phyloP scores from a whole-genome alignment of 352 stramenopile species.

The Pythium volutum region DNA sequence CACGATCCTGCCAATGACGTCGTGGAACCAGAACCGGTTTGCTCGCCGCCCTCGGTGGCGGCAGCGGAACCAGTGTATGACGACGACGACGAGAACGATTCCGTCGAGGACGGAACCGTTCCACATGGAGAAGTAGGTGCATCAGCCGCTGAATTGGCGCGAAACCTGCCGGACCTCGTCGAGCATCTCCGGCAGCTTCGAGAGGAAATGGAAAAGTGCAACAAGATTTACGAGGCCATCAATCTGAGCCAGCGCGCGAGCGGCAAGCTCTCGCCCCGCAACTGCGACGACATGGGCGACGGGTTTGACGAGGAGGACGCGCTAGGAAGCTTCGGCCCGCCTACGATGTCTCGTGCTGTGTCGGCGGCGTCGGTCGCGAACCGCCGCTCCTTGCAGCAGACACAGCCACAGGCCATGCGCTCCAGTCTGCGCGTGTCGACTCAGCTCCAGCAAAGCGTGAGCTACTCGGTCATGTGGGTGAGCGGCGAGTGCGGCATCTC shows the following conservation, averaged over 20 bases:
- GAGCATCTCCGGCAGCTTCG: slow-evolving; percentile 57
- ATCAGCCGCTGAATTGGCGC: slow-evolving; percentile 45
- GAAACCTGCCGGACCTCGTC: slow-evolving; percentile 62
- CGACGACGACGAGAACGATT: slow-evolving; percentile 3
- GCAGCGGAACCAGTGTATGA: slow-evolving; percentile 12
- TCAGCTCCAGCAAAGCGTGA: slow-evolving; percentile 15
- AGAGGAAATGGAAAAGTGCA: slow-evolving; percentile 65
- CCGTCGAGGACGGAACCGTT: slow-evolving; percentile 8
- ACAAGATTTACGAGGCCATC: slow-evolving; percentile 68
- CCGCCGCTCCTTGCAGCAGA: slow-evolving; percentile 12
- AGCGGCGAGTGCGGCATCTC: slow-evolving; percentile 84
- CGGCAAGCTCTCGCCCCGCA: slow-evolving; percentile 15
- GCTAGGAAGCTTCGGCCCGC: background rate
- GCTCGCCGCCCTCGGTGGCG: background rate
- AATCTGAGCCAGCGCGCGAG: slow-evolving; percentile 26
- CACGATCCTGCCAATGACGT: slow-evolving; percentile 17
- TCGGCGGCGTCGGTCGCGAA: slow-evolving; percentile 10
- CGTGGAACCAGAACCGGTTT: background rate
- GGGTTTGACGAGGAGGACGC: slow-evolving; percentile 2
- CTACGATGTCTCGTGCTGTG: slow-evolving; percentile 3
- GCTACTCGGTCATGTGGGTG: slow-evolving; percentile 80
- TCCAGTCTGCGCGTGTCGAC: slow-evolving; percentile 18
- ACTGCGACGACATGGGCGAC: slow-evolving; percentile 7
- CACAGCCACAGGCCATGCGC: slow-evolving; percentile 8
- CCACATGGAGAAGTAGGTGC: slow-evolving; percentile 30